Conservation (phyloP, 495 filamentous ascomycete species). For the Penicillium cinerascens region DNA sequence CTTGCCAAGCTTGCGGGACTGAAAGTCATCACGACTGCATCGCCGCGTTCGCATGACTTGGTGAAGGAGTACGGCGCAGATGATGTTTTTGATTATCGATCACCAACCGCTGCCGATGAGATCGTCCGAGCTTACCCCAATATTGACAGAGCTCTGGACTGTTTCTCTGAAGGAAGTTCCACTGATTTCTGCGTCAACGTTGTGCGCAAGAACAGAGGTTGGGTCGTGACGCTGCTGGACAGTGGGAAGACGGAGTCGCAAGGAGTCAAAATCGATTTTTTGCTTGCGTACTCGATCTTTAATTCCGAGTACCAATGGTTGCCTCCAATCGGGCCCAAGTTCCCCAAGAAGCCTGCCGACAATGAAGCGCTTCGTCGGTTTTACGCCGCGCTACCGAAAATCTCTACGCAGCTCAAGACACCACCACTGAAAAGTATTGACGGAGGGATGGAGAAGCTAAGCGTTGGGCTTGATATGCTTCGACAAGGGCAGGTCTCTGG, state of each 20-base stretch:
- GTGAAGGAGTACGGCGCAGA: conserved; percentile 35
- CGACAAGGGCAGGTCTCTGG: conserved; percentile 15
- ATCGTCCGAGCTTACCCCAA: conserved; percentile 14
- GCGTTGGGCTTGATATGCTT: conserved; percentile 12
- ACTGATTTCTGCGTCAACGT: conserved; percentile 17
- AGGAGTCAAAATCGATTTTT: conserved; percentile 9
- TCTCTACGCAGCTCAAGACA: conserved; percentile 5
- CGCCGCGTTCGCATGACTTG: conserved; percentile 26
- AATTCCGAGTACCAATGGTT: conserved; percentile 16
- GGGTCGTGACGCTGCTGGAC: conserved; percentile 18
- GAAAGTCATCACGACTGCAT: conserved; percentile 6
- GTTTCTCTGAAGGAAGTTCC: conserved; percentile 22
- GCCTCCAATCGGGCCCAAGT: conserved; percentile 20
- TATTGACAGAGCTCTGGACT: conserved; percentile 18
- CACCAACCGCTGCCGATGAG: conserved; percentile 1
- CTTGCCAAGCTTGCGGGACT: conserved; percentile 4
- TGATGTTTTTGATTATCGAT: conserved; percentile 32
- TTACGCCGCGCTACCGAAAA: conserved; percentile 6
- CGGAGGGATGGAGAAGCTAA: conserved; percentile 8
- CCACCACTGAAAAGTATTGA: conserved; percentile 10
- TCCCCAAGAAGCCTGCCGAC: conserved; percentile 9
- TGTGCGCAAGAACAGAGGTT: conserved; percentile 5
- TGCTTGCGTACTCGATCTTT: conserved; percentile 19
- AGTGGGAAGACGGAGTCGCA: conserved; percentile 6
- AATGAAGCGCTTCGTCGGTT: conserved; percentile 11